Percentiles rank a stretch among this genome's conserved stretches.
Conservation (phyloP, 2,329 filamentous ascomycete genomes). For the Alternaria novae-zelandiae region DNA sequence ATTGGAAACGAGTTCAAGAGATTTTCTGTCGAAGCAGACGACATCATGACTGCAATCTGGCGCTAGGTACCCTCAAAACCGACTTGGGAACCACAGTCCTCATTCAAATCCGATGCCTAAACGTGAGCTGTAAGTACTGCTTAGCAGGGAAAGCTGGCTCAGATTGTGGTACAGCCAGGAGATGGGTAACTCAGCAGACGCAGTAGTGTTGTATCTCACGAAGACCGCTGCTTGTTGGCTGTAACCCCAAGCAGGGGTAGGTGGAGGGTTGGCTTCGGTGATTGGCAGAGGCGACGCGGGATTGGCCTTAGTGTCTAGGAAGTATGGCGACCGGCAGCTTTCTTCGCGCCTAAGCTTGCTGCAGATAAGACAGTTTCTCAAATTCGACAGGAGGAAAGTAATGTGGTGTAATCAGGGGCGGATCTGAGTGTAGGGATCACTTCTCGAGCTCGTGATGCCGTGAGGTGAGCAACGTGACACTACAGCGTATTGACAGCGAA, state of each 20-base stretch:
- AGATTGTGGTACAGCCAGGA: conserved; percentile 32
- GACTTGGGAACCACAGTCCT: conserved; percentile 6
- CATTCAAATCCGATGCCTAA: neutral
- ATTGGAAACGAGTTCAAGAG: conserved; percentile 36
- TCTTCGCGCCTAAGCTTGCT: conserved; percentile 18
- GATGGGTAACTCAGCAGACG: conserved; percentile 27
- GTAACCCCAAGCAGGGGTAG: conserved; percentile 27
- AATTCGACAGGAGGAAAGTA: conserved; percentile 23
- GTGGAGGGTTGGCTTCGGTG: neutral
- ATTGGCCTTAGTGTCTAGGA: neutral
- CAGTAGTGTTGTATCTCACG: conserved; percentile 29
- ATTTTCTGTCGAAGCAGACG: conserved; percentile 25
- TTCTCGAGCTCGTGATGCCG: conserved; percentile 24
- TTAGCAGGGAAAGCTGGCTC: conserved; percentile 9
- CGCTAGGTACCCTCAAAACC: conserved; percentile 21
- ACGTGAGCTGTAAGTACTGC: conserved; percentile 9
- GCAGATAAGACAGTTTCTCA: conserved; percentile 21
- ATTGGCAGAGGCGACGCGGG: neutral
- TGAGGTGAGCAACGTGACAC: conserved; percentile 30
- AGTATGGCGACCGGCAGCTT: conserved; percentile 14
- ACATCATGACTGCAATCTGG: conserved; percentile 20
- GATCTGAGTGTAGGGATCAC: conserved; percentile 25
- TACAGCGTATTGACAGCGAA: conserved; percentile 20
- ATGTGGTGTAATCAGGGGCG: conserved; percentile 27
- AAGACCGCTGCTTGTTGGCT: conserved; percentile 23